A percentile compares a stretch with the other conserved stretches of the same genome.
These are phyloP conservation scores for Neobulgaria alba DNA, from an alignment of 2,329 filamentous ascomycete species.

Conservation along the genomic window DNA sequence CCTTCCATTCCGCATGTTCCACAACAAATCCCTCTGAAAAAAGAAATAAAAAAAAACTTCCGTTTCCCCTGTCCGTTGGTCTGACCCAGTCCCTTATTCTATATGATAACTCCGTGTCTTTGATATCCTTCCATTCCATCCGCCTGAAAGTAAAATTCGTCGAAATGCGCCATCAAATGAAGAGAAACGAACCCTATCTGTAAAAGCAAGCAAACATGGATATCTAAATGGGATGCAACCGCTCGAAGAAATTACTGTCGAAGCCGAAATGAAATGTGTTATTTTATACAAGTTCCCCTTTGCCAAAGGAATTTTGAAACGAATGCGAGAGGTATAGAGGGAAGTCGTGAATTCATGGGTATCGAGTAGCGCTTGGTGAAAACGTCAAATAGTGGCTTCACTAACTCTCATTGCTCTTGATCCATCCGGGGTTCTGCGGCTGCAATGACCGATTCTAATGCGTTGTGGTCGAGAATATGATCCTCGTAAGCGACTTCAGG, in stretches of 20 bases:
- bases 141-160: background rate
- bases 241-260: no score
- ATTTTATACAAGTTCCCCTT: background rate
- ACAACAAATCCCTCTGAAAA: no score
- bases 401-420: background rate
- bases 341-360: constrained; percentile 10
- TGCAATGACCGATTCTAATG: constrained; percentile 19
- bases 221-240: background rate
- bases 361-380: constrained; percentile 2
- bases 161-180: no score
- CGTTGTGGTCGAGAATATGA: constrained; percentile 19
- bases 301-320: background rate
- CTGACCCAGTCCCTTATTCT: background rate
- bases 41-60: no score
- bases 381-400: constrained; percentile 4
- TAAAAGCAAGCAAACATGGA: background rate
- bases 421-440: constrained; percentile 11
- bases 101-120: background rate
- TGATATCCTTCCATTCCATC: background rate
- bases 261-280: background rate
- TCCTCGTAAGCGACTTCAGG: constrained; percentile 21
- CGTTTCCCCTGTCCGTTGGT: no score
- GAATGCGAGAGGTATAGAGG: constrained; percentile 1
- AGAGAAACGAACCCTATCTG: background rate
- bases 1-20: no score